phyloP scores from a whole-genome alignment of 106 monocot species.

The Agapanthus africanus region DNA sequence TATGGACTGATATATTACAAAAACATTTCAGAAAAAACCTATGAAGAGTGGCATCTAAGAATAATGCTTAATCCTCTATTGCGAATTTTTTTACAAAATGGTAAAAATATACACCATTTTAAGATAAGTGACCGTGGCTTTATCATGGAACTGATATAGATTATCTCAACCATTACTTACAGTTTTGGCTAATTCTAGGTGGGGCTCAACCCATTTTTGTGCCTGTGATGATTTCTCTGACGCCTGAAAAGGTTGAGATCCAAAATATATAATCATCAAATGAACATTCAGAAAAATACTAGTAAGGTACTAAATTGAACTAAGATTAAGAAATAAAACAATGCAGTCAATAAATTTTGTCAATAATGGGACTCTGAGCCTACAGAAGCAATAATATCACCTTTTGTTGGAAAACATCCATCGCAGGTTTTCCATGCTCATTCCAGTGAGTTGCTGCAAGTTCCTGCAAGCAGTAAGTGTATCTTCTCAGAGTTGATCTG shows the following conservation, averaged over 20 bases:
- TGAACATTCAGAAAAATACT: too few species aligned
- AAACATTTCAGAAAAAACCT: not conserved
- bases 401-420: constrained; percentile 45
- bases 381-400: constrained; percentile 15
- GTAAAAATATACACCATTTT: not conserved
- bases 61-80: too few species aligned
- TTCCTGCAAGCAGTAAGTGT: constrained; percentile 29
- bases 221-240: constrained; percentile 53
- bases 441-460: constrained; percentile 51
- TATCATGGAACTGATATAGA: not conserved
- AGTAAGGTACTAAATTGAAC: too few species aligned
- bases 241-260: constrained; percentile 33
- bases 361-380: not conserved
- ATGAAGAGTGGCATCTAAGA: too few species aligned
- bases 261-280: not conserved
- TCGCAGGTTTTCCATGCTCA: constrained; percentile 62
- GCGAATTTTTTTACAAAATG: too few species aligned
- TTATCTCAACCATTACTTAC: constrained; percentile 27
- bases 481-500: not conserved
- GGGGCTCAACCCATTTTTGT: constrained; percentile 67
- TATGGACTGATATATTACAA: not conserved
- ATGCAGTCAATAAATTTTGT: not conserved
- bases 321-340: too few species aligned
- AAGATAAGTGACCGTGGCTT: not conserved
- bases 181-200: constrained; percentile 52